Percentiles rank a stretch among this genome's conserved stretches.
Evolutionary conservation across 306 rosid genomes (phyloP).

Genomic region (Cucumis melo): DNA sequence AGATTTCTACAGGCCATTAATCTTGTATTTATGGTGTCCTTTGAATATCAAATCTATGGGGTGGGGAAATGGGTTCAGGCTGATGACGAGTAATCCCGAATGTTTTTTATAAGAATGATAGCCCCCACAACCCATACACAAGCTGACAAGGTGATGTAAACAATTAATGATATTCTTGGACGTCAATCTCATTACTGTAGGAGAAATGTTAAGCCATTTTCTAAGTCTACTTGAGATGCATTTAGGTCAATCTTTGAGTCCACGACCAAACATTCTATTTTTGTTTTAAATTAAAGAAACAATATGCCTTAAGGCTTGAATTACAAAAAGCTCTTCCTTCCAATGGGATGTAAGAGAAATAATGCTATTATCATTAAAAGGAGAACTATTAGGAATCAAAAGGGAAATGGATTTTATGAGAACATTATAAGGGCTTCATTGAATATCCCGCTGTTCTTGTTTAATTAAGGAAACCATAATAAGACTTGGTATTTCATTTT

Average conservation of each 20-base stretch:
- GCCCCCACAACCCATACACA: background rate
- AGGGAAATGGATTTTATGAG: background rate
- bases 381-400: background rate
- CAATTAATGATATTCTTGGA: background rate
- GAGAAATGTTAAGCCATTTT: background rate
- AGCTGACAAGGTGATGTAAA: background rate
- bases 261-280: background rate
- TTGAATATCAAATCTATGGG: background rate
- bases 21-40: background rate
- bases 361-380: background rate
- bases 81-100: background rate
- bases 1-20: background rate
- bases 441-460: background rate
- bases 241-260: background rate
- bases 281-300: background rate
- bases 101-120: background rate
- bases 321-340: background rate
- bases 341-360: background rate
- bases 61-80: background rate
- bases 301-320: background rate
- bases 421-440: background rate
- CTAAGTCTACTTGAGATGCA: background rate
- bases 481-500: background rate
- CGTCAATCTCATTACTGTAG: background rate
- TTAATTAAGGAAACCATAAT: background rate